Percentiles rank a stretch among this genome's conserved stretches.
Evolutionary conservation across 2,329 filamentous ascomycete species (phyloP).

Genomic region (Stagonosporopsis chrysanthemi): DNA sequence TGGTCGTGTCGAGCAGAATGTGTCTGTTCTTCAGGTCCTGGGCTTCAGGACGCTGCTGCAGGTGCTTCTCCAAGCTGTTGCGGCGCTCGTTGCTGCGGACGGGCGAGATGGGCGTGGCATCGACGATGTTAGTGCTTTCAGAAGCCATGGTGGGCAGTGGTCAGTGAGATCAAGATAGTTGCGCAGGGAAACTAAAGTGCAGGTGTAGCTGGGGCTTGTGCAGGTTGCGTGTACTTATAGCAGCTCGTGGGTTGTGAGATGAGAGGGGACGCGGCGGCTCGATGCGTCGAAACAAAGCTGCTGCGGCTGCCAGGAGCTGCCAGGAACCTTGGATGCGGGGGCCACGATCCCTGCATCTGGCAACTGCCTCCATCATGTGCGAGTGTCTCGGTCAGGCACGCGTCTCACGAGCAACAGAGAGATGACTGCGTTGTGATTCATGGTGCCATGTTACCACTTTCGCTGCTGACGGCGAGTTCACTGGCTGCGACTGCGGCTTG

Average conservation of each 20-base stretch:
- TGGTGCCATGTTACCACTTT: constrained; percentile 9
- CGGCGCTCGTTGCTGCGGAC: constrained; percentile 67
- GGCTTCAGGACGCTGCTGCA: constrained; percentile 58
- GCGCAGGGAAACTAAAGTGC: background rate
- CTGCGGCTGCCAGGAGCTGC: constrained; percentile 20
- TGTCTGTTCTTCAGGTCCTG: constrained; percentile 73
- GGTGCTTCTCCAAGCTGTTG: constrained; percentile 56
- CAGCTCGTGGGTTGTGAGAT: constrained; percentile 16
- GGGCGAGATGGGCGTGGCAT: constrained; percentile 53
- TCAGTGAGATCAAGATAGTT: constrained; percentile 17
- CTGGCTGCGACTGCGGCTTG: constrained; percentile 1
- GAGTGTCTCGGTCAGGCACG: constrained; percentile 22
- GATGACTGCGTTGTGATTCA: constrained; percentile 12
- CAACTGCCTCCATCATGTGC: constrained; percentile 26
- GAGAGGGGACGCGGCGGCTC: constrained; percentile 20
- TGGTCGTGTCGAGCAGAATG: constrained; percentile 71
- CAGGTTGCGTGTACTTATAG: constrained; percentile 20
- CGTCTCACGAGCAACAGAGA: constrained; percentile 29
- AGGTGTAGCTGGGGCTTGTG: constrained; percentile 13
- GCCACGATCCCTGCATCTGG: constrained; percentile 30
- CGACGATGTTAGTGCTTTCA: constrained; percentile 37
- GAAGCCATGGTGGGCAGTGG: constrained; percentile 36
- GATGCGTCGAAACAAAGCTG: constrained; percentile 24
- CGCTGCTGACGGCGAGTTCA: constrained; percentile 4
- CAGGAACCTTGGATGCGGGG: constrained; percentile 32